These are phyloP conservation scores for Collybiopsis luxurians DNA, from an alignment of 768 basidiomycete genomes.

Conservation along the genomic window DNA sequence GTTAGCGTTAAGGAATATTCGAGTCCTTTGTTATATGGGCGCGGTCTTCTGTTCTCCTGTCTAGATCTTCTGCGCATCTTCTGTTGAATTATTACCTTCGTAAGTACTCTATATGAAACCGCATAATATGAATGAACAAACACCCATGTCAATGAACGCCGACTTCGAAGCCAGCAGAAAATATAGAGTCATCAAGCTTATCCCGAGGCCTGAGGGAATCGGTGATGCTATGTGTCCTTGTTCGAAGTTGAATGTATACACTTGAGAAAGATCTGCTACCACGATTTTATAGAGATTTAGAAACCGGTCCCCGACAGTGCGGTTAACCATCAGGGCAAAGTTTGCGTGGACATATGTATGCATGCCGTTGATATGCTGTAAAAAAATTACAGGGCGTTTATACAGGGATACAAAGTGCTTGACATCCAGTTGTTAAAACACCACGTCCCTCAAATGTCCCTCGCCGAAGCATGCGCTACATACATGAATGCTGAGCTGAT, in stretches of 20 bases:
- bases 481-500: slow-evolving; percentile 2
- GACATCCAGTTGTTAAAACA: not conserved
- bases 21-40: too few species aligned
- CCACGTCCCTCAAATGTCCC: not conserved
- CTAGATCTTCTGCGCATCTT: not conserved
- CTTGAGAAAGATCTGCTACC: not conserved
- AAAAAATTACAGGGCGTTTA: not conserved
- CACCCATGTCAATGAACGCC: too few species aligned
- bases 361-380: not conserved
- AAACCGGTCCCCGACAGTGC: not conserved
- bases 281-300: not conserved
- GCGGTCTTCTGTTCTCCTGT: too few species aligned
- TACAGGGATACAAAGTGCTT: not conserved
- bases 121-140: not conserved
- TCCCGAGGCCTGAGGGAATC: too few species aligned
- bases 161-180: too few species aligned
- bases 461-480: too few species aligned
- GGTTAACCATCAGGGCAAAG: not conserved
- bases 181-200: too few species aligned
- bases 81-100: not conserved
- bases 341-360: too few species aligned
- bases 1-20: too few species aligned
- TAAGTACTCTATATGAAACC: not conserved
- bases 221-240: too few species aligned
- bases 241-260: not conserved